Conservation (phyloP, 1,284 basidiomycete genomes). For the Xerocomus nothofagi region DNA sequence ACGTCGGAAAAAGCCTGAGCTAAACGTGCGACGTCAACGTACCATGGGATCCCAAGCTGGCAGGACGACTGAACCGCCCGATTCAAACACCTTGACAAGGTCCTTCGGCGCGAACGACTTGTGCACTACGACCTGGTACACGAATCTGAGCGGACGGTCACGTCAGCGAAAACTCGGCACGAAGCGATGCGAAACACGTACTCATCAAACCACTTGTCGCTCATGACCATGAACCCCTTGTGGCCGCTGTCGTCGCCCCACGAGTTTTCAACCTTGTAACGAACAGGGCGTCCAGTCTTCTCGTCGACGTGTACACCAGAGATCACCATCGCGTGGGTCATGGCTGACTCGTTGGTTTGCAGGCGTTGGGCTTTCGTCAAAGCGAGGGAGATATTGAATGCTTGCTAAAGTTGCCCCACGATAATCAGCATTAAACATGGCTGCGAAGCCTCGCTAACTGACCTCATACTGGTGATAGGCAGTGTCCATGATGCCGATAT, state of each 20-base stretch:
- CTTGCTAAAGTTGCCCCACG: constrained; percentile 38
- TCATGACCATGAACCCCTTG: constrained; percentile 93
- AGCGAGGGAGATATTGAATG: constrained; percentile 59
- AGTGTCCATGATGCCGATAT: constrained; percentile 83
- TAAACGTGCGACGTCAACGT: constrained; percentile 23
- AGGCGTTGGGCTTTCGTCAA: constrained; percentile 85
- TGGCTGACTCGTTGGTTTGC: constrained; percentile 77
- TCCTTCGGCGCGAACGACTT: constrained; percentile 77
- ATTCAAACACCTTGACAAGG: constrained; percentile 78
- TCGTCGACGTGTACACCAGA: constrained; percentile 86
- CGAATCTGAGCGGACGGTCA: constrained; percentile 49
- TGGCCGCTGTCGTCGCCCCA: constrained; percentile 85
- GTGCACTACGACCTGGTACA: constrained; percentile 88
- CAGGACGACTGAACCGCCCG: constrained; percentile 60
- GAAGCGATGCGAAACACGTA: constrained; percentile 41
- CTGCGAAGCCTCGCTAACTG: constrained; percentile 11
- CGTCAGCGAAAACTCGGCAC: constrained; percentile 6
- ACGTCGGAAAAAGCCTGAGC: not conserved
- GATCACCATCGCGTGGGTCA: constrained; percentile 96
- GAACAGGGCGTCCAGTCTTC: constrained; percentile 67
- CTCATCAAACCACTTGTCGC: constrained; percentile 89
- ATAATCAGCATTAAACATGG: not conserved
- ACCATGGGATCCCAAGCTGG: constrained; percentile 94
- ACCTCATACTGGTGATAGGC: constrained; percentile 82
- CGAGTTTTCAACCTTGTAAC: constrained; percentile 95